A percentile compares a stretch with the other conserved stretches of the same genome.
Evolutionary conservation across 2,329 filamentous ascomycete species (phyloP).

Genomic region (Trichoderma asperellum): DNA sequence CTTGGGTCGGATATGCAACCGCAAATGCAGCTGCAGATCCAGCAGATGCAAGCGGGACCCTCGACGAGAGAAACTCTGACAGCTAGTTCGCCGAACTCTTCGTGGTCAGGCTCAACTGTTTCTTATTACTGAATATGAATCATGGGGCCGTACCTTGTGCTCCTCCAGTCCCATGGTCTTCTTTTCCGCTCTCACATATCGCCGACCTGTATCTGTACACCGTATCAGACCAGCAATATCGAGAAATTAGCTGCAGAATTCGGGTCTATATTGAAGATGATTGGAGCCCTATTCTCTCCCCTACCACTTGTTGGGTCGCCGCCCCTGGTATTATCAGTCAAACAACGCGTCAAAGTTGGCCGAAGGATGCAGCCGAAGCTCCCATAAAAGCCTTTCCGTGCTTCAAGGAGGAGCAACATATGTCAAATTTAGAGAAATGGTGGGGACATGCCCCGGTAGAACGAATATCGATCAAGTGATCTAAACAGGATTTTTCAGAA

Average conservation of each 20-base stretch:
- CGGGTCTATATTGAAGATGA: not conserved
- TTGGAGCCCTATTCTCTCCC: not conserved
- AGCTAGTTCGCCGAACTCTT: constrained; percentile 12
- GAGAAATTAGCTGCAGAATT: not conserved
- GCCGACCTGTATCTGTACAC: not conserved
- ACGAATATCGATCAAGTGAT: not conserved
- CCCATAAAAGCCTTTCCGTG: not conserved
- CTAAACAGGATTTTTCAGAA: not conserved
- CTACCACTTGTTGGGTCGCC: not conserved
- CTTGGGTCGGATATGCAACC: constrained; percentile 4
- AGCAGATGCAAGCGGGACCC: constrained; percentile 15
- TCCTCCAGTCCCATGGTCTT: not conserved
- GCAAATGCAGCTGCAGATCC: constrained; percentile 12
- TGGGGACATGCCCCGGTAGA: not conserved
- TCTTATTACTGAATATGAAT: constrained; percentile 12
- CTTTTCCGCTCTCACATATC: not conserved
- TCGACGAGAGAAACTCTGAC: constrained; percentile 7
- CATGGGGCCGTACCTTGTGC: not conserved
- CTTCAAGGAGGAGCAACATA: not conserved
- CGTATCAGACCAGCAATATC: not conserved
- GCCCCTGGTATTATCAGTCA: not conserved
- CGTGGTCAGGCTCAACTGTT: constrained; percentile 24
- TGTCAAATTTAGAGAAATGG: not conserved
- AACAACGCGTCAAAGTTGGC: not conserved
- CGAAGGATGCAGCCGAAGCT: not conserved